Conservation (phyloP, 2,329 filamentous ascomycete genomes). For the Penicillium sclerotiorum region DNA sequence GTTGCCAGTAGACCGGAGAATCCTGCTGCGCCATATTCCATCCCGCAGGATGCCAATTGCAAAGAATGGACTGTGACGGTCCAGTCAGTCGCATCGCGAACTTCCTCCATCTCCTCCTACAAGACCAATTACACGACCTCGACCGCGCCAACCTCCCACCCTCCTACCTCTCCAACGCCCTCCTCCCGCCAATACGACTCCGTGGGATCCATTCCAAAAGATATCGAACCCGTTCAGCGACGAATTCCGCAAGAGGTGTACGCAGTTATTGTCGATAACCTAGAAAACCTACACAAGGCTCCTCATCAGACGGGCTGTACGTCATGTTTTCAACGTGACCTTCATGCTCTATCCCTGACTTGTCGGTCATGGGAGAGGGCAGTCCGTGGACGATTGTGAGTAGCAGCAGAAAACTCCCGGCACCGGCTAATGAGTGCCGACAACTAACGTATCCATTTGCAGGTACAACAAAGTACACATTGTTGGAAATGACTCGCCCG, state of each 20-base stretch:
- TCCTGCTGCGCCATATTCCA: conserved; percentile 35
- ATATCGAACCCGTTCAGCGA: conserved; percentile 42
- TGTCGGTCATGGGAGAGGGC: conserved; percentile 60
- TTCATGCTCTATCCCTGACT: conserved; percentile 56
- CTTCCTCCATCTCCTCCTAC: conserved; percentile 41
- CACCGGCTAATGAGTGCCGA: not conserved
- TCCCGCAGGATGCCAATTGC: conserved; percentile 29
- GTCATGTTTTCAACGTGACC: conserved; percentile 58
- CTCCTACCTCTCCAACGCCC: conserved; percentile 39
- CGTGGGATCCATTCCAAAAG: conserved; percentile 38
- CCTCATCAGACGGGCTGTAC: conserved; percentile 49
- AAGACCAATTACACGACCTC: conserved; percentile 41
- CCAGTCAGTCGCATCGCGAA: conserved; percentile 35
- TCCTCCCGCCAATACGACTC: conserved; percentile 43
- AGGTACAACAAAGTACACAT: conserved; percentile 56
- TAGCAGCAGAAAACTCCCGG: conserved; percentile 1
- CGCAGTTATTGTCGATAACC: conserved; percentile 55
- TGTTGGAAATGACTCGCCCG: conserved; percentile 49
- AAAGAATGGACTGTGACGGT: conserved; percentile 34
- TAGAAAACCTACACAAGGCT: conserved; percentile 50
- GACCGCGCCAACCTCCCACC: conserved; percentile 42
- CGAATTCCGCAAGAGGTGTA: conserved; percentile 58
- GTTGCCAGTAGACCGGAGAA: conserved; percentile 42
- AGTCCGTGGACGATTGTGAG: conserved; percentile 55
- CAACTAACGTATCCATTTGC: conserved; percentile 1